Conservation (phyloP, 2,329 filamentous ascomycete genomes). For the Penicillium aurantiogriseum region DNA sequence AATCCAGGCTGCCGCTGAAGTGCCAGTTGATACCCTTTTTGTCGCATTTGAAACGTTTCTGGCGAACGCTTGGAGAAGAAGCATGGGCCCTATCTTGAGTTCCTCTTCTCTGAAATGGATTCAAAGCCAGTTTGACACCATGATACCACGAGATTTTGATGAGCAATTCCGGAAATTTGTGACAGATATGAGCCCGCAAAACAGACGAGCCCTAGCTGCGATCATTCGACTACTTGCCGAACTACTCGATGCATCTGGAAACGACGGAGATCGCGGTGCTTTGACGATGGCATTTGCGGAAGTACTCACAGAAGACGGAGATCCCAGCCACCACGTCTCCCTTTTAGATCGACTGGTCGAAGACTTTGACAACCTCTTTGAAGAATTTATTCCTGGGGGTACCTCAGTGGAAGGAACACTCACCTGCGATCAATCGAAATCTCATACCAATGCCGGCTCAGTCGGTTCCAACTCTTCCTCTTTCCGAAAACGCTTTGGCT, state of each 20-base stretch:
- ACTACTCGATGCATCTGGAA: slow-evolving; percentile 82
- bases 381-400: slow-evolving; percentile 54
- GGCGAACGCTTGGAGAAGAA: slow-evolving; percentile 80
- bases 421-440: slow-evolving; percentile 57
- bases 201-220: slow-evolving; percentile 73
- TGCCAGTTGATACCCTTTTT: slow-evolving; percentile 80
- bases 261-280: slow-evolving; percentile 85
- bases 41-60: slow-evolving; percentile 93
- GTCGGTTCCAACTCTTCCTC: slow-evolving; percentile 84
- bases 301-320: slow-evolving; percentile 73
- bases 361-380: slow-evolving; percentile 85
- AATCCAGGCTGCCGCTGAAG: slow-evolving; percentile 70
- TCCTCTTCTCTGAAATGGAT: slow-evolving; percentile 68
- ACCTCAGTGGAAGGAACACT: slow-evolving; percentile 44
- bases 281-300: slow-evolving; percentile 87
- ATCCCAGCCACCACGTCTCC: slow-evolving; percentile 80
- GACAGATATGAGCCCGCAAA: slow-evolving; percentile 56
- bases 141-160: slow-evolving; percentile 51
- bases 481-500: slow-evolving; percentile 77
- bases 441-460: slow-evolving; percentile 68
- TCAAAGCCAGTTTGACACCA: slow-evolving; percentile 53
- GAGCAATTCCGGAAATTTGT: slow-evolving; percentile 56
- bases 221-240: slow-evolving; percentile 84
- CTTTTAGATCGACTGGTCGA: slow-evolving; percentile 84
- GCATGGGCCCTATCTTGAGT: slow-evolving; percentile 81